Evolutionary conservation across 306 rosid genomes (phyloP), one percentile per base, ranked within the genome.

Genomic region (Vigna hirtella): DNA sequence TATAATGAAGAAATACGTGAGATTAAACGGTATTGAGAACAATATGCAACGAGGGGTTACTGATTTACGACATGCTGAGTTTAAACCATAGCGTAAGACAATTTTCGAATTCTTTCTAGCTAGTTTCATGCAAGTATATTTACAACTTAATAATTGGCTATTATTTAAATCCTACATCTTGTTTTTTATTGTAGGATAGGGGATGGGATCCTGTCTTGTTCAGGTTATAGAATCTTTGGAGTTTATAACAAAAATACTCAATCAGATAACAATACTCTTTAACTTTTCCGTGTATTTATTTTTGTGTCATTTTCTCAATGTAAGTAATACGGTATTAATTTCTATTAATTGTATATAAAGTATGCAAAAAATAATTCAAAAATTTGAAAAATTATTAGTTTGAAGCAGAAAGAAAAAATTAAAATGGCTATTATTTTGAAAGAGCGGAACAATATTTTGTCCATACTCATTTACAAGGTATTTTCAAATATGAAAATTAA

Each of bases 121-220:
- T 4, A 22, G 2, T 40, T 18, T 53, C 40, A 62, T 34, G 51
- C 40, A 28, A 36, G 49, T 80, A 1, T 7, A 55, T 16, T 30
- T 30, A 30, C 34, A 30, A 30, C 34, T 3, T 30, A 4, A 30
- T 30, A 30, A 30, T 30, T 30, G 61, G 51, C 47, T 20, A 70
- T 53, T 24, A 20, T 18, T 61, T 50, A 55, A 80, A 45, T 66
- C 69, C 24, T 66, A 22, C 48, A 47, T 55, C 24, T 20, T 26
- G 58, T 20, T 28, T 16, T 30, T 36, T 38, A 40, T 64, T 34
- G 38, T 49, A 13, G 43, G 43, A 6, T 49, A 13, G 53, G 43
- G 11, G 16, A 26, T 18, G 3, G 5, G 38, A 18, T 40, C 80
- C 11, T 50, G 56, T 38, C 58, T 42, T 77, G 57, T 66, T 53